Percentiles rank a stretch among this genome's conserved stretches.
Evolutionary conservation across 139 green algal species (phyloP).

Genomic region (Zygnema cylindricum): DNA sequence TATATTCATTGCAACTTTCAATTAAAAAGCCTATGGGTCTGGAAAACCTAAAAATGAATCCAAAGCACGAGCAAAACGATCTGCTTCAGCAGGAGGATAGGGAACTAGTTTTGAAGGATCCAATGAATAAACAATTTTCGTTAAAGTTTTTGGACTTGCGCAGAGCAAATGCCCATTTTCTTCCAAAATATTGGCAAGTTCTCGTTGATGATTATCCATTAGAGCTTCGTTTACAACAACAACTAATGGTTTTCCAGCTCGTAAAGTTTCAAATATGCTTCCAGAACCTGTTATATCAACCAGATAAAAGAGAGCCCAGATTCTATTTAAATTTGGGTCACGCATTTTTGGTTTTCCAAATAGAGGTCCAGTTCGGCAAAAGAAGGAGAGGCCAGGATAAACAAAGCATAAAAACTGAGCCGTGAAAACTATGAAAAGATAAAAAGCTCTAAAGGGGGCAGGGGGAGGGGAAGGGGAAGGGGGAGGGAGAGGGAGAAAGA

Average conservation of each 20-base stretch:
- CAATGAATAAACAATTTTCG: not conserved
- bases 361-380: too few relatives aligned
- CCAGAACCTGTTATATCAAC: slow-evolving; percentile 60
- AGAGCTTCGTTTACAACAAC: slow-evolving; percentile 66
- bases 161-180: slow-evolving; percentile 24
- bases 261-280: slow-evolving; percentile 64
- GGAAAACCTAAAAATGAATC: slow-evolving; percentile 33
- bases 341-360: too few relatives aligned
- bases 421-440: too few relatives aligned
- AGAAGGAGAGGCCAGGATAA: too few relatives aligned
- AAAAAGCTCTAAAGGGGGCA: too few relatives aligned
- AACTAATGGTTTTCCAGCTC: slow-evolving; percentile 39
- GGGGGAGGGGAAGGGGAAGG: not conserved
- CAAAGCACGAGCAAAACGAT: not conserved
- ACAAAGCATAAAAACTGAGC: too few relatives aligned
- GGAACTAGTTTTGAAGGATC: slow-evolving; percentile 12
- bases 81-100: slow-evolving; percentile 21
- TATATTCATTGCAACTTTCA: too few relatives aligned
- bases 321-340: too few relatives aligned
- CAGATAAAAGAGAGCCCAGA: too few relatives aligned
- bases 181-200: slow-evolving; percentile 45
- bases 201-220: slow-evolving; percentile 68
- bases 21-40: not conserved
- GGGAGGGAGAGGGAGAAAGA: not conserved
- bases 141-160: slow-evolving; percentile 26